Percentiles rank a stretch among this genome's conserved stretches.
phyloP scores from a whole-genome alignment of 495 filamentous ascomycete species.

The Trichoderma gamsii region DNA sequence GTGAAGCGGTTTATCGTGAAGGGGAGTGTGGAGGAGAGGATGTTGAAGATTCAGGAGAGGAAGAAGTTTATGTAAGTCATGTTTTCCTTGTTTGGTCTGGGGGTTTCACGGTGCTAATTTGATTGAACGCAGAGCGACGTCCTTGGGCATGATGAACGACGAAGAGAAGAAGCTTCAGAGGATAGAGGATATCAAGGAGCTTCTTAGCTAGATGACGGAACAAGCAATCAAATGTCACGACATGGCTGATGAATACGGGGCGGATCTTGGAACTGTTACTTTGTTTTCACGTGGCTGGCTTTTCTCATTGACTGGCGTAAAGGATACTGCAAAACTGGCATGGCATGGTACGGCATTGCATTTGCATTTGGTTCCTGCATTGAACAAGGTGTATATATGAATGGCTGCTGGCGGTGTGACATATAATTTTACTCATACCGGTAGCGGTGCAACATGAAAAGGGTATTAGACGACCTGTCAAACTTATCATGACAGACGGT shows the following conservation, averaged over 20 bases:
- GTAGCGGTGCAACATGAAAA: not conserved
- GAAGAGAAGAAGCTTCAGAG: constrained; percentile 86
- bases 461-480: not conserved
- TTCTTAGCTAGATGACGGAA: constrained; percentile 58
- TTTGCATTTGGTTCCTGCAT: not conserved
- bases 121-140: constrained; percentile 61
- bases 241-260: not conserved
- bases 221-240: not conserved
- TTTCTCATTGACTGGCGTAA: not conserved
- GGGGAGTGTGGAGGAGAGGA: constrained; percentile 88
- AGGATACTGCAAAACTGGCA: not conserved
- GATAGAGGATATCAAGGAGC: constrained; percentile 89
- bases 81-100: not conserved
- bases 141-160: constrained; percentile 86
- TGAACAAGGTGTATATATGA: not conserved
- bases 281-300: not conserved
- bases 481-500: not conserved
- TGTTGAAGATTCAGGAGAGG: constrained; percentile 87
- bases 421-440: not conserved
- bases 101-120: constrained; percentile 3
- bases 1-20: constrained; percentile 83
- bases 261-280: not conserved
- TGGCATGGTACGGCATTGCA: not conserved
- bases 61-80: constrained; percentile 85
- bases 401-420: not conserved